Evolutionary conservation across 73 alveolate species (phyloP).

Genomic region (Paramecium bursaria): DNA sequence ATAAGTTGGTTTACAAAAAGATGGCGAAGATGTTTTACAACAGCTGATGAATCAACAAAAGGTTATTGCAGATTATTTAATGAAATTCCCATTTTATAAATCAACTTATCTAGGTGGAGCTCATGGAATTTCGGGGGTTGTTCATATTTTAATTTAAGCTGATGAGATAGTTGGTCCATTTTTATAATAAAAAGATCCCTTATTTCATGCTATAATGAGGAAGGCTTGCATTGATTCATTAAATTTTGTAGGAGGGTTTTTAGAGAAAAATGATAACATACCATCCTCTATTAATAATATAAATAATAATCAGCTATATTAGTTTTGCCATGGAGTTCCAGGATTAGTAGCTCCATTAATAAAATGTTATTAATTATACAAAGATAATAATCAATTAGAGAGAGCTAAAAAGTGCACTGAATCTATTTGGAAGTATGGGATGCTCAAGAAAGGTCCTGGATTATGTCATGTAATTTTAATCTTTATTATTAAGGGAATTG

Average conservation of each 20-base stretch:
- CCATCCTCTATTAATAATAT: constrained; percentile 75
- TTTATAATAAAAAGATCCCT: background rate
- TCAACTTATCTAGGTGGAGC: constrained; percentile 95
- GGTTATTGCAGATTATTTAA: constrained; percentile 5
- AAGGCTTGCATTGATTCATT: constrained; percentile 57
- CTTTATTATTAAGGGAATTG: no score
- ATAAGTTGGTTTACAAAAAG: constrained; percentile 1
- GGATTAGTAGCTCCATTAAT: constrained; percentile 93
- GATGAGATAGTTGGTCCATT: constrained; percentile 53
- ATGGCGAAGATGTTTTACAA: background rate
- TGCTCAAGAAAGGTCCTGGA: constrained; percentile 91
- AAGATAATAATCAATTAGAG: constrained; percentile 70
- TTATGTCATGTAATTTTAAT: no score
- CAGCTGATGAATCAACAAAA: constrained; percentile 55
- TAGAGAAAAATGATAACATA: constrained; percentile 85
- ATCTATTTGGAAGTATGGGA: constrained; percentile 88
- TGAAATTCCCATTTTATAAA: constrained; percentile 4
- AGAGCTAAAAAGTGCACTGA: constrained; percentile 82
- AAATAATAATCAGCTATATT: constrained; percentile 78
- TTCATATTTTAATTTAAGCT: constrained; percentile 81
- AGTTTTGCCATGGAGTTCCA: constrained; percentile 98
- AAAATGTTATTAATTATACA: constrained; percentile 80
- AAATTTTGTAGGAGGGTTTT: constrained; percentile 68
- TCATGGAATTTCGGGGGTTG: constrained; percentile 95
- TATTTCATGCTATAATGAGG: constrained; percentile 44